phyloP scores from a whole-genome alignment of 2,329 filamentous ascomycete species.

The Botrytis galanthina region DNA sequence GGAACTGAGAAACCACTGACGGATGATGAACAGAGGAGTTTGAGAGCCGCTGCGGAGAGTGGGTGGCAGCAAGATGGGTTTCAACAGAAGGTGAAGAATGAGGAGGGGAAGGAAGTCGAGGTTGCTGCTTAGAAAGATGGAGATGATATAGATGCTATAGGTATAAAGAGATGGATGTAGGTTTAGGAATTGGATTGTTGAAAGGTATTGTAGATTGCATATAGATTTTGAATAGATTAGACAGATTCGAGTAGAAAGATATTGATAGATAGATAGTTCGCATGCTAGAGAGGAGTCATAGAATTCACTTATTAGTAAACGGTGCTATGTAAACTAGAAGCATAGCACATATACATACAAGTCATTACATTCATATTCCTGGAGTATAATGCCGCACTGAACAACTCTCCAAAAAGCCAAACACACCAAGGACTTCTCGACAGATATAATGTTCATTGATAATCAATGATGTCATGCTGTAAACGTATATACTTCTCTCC shows the following conservation, averaged over 20 bases:
- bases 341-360: not conserved
- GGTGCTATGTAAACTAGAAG: no score
- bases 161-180: not conserved
- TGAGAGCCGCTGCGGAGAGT: conserved; percentile 29
- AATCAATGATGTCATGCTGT: not conserved
- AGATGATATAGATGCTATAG: not conserved
- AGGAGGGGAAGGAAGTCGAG: not conserved
- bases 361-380: not conserved
- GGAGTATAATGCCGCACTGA: not conserved
- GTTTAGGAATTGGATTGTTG: not conserved
- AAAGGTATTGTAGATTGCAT: not conserved
- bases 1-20: conserved; percentile 30
- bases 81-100: not conserved
- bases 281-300: not conserved
- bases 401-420: not conserved
- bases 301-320: not conserved
- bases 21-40: conserved; percentile 34
- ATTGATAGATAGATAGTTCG: not conserved
- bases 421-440: not conserved
- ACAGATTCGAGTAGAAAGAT: not conserved
- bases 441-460: not conserved
- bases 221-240: not conserved
- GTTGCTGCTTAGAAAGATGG: not conserved
- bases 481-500: not conserved
- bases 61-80: conserved; percentile 14